phyloP scores from a whole-genome alignment of 768 basidiomycete species.

The Russula dissimulans region DNA sequence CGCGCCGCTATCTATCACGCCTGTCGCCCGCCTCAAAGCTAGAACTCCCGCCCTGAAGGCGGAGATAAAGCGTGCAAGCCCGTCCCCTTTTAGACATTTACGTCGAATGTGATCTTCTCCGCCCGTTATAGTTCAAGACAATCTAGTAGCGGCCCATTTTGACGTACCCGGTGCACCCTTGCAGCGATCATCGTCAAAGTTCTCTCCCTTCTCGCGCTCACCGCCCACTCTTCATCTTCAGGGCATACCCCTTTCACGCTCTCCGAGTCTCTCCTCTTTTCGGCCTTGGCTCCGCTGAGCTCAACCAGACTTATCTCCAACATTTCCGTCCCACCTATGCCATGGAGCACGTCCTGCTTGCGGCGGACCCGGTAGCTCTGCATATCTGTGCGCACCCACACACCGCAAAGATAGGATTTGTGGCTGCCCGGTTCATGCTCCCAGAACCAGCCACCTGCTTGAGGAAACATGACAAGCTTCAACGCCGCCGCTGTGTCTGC shows the following conservation, averaged over 20 bases:
- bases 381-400: slow-evolving; percentile 59
- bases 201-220: slow-evolving; percentile 73
- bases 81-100: slow-evolving; percentile 49
- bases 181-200: slow-evolving; percentile 55
- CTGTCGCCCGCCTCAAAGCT: no score
- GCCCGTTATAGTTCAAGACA: slow-evolving; percentile 41
- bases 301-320: slow-evolving; percentile 47
- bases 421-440: slow-evolving; percentile 77
- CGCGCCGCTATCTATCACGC: no score
- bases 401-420: slow-evolving; percentile 89
- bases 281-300: slow-evolving; percentile 51
- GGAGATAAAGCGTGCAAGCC: no score
- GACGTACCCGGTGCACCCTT: slow-evolving; percentile 52
- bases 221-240: slow-evolving; percentile 73
- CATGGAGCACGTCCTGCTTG: slow-evolving; percentile 87
- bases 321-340: slow-evolving; percentile 81
- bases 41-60: no score
- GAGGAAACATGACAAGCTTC: slow-evolving; percentile 41
- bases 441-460: slow-evolving; percentile 38
- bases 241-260: slow-evolving; percentile 89
- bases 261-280: slow-evolving; percentile 84
- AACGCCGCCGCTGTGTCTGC: slow-evolving; percentile 66
- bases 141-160: slow-evolving; percentile 66
- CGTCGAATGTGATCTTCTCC: slow-evolving; percentile 38
- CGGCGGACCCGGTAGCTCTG: slow-evolving; percentile 41